Evolutionary conservation across 2,329 filamentous ascomycete species (phyloP).

Genomic region (Ophiostoma fasciatum): DNA sequence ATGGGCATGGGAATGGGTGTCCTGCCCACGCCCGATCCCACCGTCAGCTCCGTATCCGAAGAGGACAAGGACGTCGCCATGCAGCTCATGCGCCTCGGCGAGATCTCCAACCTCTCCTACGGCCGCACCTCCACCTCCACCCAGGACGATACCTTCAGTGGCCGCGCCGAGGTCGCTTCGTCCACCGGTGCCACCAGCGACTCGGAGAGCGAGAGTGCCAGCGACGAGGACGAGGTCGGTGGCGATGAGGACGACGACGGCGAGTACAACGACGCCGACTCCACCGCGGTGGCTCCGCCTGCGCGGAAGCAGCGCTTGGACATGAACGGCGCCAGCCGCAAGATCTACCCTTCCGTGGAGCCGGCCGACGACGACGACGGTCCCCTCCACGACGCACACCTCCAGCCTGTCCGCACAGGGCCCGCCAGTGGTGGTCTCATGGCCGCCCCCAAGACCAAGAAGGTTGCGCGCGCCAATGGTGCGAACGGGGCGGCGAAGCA

Average conservation of each 20-base stretch:
- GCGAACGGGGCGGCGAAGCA: constrained; percentile 19
- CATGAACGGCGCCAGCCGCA: constrained; percentile 25
- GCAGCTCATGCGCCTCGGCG: constrained; percentile 89
- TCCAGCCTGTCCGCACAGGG: constrained; percentile 10
- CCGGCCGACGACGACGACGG: constrained; percentile 32
- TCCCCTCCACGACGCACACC: too few species aligned
- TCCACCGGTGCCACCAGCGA: constrained; percentile 78
- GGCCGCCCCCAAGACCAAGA: constrained; percentile 26
- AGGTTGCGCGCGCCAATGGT: constrained; percentile 22
- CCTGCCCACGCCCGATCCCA: constrained; percentile 90
- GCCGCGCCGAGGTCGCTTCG: constrained; percentile 69
- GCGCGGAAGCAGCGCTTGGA: constrained; percentile 44
- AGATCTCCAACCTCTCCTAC: constrained; percentile 85
- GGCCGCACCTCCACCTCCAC: constrained; percentile 88
- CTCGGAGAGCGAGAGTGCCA: constrained; percentile 57
- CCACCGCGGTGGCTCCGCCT: constrained; percentile 33
- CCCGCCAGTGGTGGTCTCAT: constrained; percentile 16
- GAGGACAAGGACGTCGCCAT: constrained; percentile 88
- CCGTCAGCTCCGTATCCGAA: constrained; percentile 93
- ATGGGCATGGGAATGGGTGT: constrained; percentile 42
- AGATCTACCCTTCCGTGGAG: constrained; percentile 35
- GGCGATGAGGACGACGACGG: constrained; percentile 39
- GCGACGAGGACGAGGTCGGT: too few species aligned
- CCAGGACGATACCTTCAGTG: constrained; percentile 84
- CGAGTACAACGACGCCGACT: constrained; percentile 48